Evolutionary conservation across 2,329 filamentous ascomycete species (phyloP), one percentile per base, ranked within the genome.

Genomic region (Fusarium torreyae): DNA sequence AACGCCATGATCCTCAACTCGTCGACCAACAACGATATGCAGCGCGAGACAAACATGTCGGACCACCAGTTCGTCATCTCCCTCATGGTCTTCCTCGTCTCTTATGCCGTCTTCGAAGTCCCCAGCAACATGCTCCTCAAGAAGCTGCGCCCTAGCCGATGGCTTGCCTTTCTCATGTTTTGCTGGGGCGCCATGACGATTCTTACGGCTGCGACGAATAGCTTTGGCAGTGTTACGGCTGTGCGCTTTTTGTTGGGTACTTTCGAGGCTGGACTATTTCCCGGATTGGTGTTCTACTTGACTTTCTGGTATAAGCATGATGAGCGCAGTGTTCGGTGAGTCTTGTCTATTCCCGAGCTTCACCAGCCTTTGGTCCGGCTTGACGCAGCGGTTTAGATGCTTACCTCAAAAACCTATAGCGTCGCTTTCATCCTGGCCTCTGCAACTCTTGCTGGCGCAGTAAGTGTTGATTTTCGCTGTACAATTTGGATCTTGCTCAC

Each of bases 261-360:
- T 7, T 87, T 91, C 42, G 92, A 94, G 79, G 91, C 90, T 6
- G 91, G 91, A 0, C 79, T 93, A 2, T 93, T 93, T 64, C 78
- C 78, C 0, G 77, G 78, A 0, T 79, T 92, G 69, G 86, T 88
- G 1, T 81, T 89, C 77, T 93, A 92, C 70, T 81, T 94, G 48
- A 93, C 91, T 0, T 88, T 93, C 65, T 94, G 92, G 85, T 94
- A 94, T 77, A 89, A 86, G 44, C 87, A 88, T 69, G 85, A 88
- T 18, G 91, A 94, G 78, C 85, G 92, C 5, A 91, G 90, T 22
- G 79, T 93, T n/a, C 86, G 79, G 76, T 79, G 54, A 65, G 76
- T 73, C 20, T 42, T 33, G 7, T 33, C 28, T 4, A 26, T 46
- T 4, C 20, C 24, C 7, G 18, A 13, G 31, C 31, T 31, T 38